A percentile compares a stretch with the other conserved stretches of the same genome.
These are phyloP conservation scores for Alternaria ventricosa DNA, from an alignment of 2,329 filamentous ascomycete genomes.

Conservation along the genomic window DNA sequence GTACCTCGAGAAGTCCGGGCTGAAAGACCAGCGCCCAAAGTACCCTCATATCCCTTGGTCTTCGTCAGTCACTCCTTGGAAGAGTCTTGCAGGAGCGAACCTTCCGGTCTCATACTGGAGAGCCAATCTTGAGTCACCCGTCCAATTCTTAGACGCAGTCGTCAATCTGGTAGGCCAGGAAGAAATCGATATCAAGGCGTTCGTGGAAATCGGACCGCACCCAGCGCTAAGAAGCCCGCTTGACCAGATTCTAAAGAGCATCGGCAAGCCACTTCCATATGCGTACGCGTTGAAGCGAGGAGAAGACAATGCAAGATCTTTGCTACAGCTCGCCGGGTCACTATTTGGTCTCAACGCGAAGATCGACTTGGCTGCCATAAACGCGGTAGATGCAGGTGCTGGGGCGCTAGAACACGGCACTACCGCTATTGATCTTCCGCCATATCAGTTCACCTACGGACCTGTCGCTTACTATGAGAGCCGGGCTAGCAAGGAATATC, in stretches of 20 bases:
- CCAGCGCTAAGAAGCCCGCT: constrained; percentile 52
- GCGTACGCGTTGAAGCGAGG: background rate
- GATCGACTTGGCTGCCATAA: constrained; percentile 20
- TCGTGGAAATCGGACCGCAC: constrained; percentile 39
- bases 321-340: constrained; percentile 20
- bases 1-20: background rate
- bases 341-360: background rate
- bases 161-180: background rate
- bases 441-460: constrained; percentile 26
- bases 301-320: constrained; percentile 3
- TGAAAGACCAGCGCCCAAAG: background rate
- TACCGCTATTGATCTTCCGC: constrained; percentile 17
- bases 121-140: constrained; percentile 25
- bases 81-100: background rate
- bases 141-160: constrained; percentile 22
- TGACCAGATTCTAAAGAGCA: constrained; percentile 41
- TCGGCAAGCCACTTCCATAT: background rate
- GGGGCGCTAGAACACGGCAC: constrained; percentile 1
- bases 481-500: constrained; percentile 16
- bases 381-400: constrained; percentile 12
- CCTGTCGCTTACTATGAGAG: constrained; percentile 20
- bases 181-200: background rate
- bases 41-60: background rate
- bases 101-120: constrained; percentile 2
- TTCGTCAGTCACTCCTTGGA: background rate